Base-by-base conservation (phyloP, 2,329 filamentous ascomycete genomes). In the Blastomyces percursus region DNA sequence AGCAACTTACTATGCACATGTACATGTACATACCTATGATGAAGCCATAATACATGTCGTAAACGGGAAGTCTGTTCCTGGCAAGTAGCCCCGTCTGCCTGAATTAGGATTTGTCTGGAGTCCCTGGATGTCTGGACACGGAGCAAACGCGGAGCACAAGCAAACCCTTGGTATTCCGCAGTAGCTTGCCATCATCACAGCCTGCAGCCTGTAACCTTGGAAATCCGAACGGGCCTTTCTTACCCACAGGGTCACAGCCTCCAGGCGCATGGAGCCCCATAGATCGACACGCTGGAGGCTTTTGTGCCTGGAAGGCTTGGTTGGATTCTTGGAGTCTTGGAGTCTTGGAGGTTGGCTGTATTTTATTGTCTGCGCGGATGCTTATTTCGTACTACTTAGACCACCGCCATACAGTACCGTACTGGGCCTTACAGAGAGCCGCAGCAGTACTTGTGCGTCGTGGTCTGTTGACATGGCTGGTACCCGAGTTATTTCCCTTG, bases 251-350 rank as follows among this genome's bases (percentile, higher is more conserved):
- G 14, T 38, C 35, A 24, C 54, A 40, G 54, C 24, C 51, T 35
- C 27, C 32, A 56, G 19, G 42, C 56, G 56, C 56, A 59, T 59
- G 42, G 56, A 21, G 56, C 56, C 56, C 56, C 56, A 48, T 59
- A 46, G 56, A 59, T 59, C 56, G 56, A 59, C 56, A 24, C 14
- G 19, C 19, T 40, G 11, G 54, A 56, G 35, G n/a, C 54, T 24
- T 46, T 46, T 46, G 56, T 32, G 56, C 35, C 35, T 57, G 55
- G 19, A 14, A 42, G n/a, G 7, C 19, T 6, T 48, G n/a, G 8
- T 16, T 44, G 14, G 14, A 14, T 3, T 51, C 9, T 30, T 16
- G 14, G 32, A 35, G 32, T 35, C 32, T 35, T 35, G 32, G 32
- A 35, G 32, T 32, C 30, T 32, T 32, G 30, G 32, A 35, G 32